Conservation (phyloP, 2,329 filamentous ascomycete genomes). For the Aureobasidium lini region DNA sequence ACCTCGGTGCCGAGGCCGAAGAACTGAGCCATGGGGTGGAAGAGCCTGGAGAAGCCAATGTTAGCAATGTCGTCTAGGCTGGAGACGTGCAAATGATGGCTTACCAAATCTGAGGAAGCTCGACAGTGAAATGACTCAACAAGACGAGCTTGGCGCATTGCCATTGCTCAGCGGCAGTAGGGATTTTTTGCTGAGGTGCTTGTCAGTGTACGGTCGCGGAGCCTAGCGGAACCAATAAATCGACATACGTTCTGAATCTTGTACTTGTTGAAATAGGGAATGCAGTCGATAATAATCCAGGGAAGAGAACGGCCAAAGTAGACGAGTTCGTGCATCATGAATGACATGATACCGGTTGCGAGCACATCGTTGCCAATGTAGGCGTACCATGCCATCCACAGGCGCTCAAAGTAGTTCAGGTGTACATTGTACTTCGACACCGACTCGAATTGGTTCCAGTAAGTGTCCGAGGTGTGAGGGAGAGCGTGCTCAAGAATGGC, state of each 20-base stretch:
- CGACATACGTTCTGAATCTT: conserved; percentile 78
- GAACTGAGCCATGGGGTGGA: conserved; percentile 92
- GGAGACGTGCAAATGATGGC: conserved; percentile 15
- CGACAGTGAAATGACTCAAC: conserved; percentile 92
- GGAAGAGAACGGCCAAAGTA: conserved; percentile 91
- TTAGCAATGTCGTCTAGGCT: conserved; percentile 2
- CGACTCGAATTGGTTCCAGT: conserved; percentile 59
- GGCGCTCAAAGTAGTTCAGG: conserved; percentile 76
- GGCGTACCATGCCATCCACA: conserved; percentile 94
- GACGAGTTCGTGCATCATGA: conserved; percentile 84
- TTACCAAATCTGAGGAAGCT: conserved; percentile 92
- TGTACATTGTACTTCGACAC: conserved; percentile 69
- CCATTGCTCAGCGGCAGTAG: conserved; percentile 89
- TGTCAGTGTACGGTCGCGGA: conserved; percentile 15
- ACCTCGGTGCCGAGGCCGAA: conserved; percentile 82
- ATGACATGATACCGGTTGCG: conserved; percentile 96
- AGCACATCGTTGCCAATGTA: conserved; percentile 98
- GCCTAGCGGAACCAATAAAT: not conserved
- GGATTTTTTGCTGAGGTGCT: conserved; percentile 62
- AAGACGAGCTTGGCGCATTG: conserved; percentile 89
- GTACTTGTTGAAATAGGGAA: conserved; percentile 83
- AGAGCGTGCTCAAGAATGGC: conserved; percentile 28
- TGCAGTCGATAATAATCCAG: conserved; percentile 84
- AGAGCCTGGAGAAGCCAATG: conserved; percentile 49
- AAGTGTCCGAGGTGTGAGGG: conserved; percentile 44